A percentile compares a stretch with the other conserved stretches of the same genome.
Evolutionary conservation across 2,329 filamentous ascomycete species (phyloP).

Genomic region (Sarocladium strictum): DNA sequence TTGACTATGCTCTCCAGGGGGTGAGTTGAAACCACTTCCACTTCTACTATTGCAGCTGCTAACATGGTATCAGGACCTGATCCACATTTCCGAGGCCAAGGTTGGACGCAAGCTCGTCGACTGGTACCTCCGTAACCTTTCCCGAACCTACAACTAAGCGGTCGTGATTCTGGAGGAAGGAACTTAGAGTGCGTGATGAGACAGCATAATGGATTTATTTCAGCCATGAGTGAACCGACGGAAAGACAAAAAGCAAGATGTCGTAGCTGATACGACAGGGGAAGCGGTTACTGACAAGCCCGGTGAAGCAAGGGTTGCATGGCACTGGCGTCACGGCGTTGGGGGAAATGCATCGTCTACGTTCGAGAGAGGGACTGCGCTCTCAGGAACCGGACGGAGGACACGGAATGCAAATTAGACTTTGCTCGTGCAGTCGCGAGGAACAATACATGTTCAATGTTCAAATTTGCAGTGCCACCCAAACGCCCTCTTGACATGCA

Average conservation of each 20-base stretch:
- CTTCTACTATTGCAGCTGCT: conserved; percentile 20
- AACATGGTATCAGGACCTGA: conserved; percentile 63
- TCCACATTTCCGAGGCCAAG: conserved; percentile 98
- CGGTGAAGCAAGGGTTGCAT: conserved; percentile 24
- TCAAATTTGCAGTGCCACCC: not conserved
- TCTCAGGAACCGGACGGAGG: conserved; percentile 4
- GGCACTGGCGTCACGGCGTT: conserved; percentile 37
- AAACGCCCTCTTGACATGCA: too few relatives aligned
- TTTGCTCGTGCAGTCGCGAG: conserved; percentile 8
- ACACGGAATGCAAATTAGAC: conserved; percentile 2
- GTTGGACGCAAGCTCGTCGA: conserved; percentile 94
- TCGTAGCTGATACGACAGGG: not conserved
- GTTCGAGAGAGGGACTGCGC: conserved; percentile 2
- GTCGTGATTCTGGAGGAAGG: not conserved
- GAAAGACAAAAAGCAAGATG: not conserved
- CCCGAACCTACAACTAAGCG: conserved; percentile 73
- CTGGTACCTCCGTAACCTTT: conserved; percentile 97
- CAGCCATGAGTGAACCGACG: conserved; percentile 6
- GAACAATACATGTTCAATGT: conserved; percentile 2
- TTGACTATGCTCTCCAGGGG: conserved; percentile 95
- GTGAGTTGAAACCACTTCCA: conserved; percentile 45
- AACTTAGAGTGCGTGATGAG: not conserved
- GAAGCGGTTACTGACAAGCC: conserved; percentile 15
- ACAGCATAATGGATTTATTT: conserved; percentile 2
- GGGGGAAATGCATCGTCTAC: conserved; percentile 16